Percentiles rank a stretch among this genome's conserved stretches.
Evolutionary conservation across 371 early-diverging fungal species (phyloP).

Genomic region (Mucor circinelloides): DNA sequence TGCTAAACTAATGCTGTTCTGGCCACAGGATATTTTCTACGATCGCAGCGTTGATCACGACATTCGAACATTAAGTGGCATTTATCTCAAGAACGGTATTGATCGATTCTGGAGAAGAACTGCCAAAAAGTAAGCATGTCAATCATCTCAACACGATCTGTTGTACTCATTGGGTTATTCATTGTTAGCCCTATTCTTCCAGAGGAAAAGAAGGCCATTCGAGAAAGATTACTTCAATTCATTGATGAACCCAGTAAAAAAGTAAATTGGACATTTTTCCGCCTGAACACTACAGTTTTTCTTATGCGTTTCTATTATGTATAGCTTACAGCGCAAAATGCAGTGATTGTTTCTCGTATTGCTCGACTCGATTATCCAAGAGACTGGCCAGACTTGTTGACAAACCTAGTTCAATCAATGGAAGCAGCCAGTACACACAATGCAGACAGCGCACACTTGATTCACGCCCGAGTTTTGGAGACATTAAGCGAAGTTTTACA

Average conservation of each 20-base stretch:
- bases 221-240: constrained; percentile 57
- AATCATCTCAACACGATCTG: not conserved
- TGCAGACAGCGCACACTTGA: constrained; percentile 38
- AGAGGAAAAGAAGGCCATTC: constrained; percentile 72
- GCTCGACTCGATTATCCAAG: constrained; percentile 81
- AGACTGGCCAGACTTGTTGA: constrained; percentile 81
- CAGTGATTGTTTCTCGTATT: constrained; percentile 76
- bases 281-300: not conserved
- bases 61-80: constrained; percentile 78
- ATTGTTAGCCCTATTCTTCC: constrained; percentile 59
- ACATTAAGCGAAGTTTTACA: constrained; percentile 80
- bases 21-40: constrained; percentile 72
- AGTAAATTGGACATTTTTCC: too few species aligned
- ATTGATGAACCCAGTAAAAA: constrained; percentile 71
- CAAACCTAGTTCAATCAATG: constrained; percentile 62
- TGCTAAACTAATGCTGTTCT: not conserved
- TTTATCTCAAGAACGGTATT: constrained; percentile 88
- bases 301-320: not conserved
- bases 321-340: constrained; percentile 76
- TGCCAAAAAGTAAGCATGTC: constrained; percentile 60
- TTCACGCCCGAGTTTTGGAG: constrained; percentile 75
- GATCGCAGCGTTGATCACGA: constrained; percentile 64
- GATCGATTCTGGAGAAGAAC: constrained; percentile 88
- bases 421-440: constrained; percentile 48
- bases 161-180: not conserved